Evolutionary conservation across 2,329 filamentous ascomycete genomes (phyloP).

Genomic region (Exserohilum turcica): DNA sequence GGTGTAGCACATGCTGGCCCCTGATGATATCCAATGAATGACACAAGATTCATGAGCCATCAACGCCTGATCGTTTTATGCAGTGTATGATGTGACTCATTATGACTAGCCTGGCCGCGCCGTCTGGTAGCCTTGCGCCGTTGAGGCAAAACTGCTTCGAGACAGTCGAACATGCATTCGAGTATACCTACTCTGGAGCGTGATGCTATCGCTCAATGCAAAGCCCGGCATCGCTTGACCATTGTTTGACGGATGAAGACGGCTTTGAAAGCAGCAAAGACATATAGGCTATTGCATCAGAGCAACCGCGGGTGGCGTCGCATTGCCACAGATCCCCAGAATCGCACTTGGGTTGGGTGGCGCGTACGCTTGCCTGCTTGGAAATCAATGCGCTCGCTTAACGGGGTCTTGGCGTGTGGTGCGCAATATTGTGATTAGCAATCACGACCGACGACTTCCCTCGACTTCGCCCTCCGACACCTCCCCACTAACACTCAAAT

Average conservation of each 20-base stretch:
- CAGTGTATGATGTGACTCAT: conserved; percentile 11
- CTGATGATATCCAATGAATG: conserved; percentile 38
- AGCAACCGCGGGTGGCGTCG: not conserved
- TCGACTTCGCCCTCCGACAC: conserved; percentile 24
- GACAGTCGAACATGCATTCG: not conserved
- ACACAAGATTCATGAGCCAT: conserved; percentile 30
- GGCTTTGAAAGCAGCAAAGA: not conserved
- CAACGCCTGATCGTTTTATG: conserved; percentile 11
- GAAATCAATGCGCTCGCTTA: conserved; percentile 24
- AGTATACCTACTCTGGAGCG: too few relatives aligned
- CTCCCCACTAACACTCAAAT: conserved; percentile 36
- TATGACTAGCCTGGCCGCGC: not conserved
- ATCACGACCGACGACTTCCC: conserved; percentile 20
- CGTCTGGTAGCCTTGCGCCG: not conserved
- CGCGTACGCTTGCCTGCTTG: conserved; percentile 8
- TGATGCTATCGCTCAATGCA: too few relatives aligned
- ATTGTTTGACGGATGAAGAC: not conserved
- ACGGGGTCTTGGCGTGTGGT: conserved; percentile 5
- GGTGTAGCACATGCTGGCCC: conserved; percentile 23
- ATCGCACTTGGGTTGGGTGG: conserved; percentile 1
- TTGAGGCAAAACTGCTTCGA: not conserved
- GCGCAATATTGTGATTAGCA: conserved; percentile 24
- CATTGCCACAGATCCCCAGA: conserved; percentile 3
- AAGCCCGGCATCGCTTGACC: too few relatives aligned
- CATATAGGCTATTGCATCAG: not conserved